Evolutionary conservation across 768 basidiomycete species (phyloP), one percentile per base, ranked within the genome.

Genomic region (Pleurotus tuoliensis): DNA sequence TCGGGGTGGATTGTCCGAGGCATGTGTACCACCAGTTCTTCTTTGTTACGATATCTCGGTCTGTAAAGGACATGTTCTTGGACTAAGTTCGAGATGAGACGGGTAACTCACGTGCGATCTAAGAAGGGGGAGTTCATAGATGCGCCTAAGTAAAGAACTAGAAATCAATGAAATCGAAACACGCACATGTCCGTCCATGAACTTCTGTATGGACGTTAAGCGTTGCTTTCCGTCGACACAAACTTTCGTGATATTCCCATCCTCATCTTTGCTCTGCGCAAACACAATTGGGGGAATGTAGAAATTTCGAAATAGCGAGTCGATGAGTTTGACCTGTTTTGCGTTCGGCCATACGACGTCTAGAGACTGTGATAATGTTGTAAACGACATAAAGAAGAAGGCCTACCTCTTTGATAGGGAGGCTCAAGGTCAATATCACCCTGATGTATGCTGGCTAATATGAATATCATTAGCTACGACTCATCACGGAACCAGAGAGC

Each of bases 221-320:
- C 91, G 78, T 74, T 93, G 91, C 63, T 93, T 93, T 4, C 91
- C 91, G 62, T 93, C 91, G 2, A 91, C 88, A 56, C 89, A 91
- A 4, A 83, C 73, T 56, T 85, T 76, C 3, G 73, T 69, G 61
- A 82, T 81, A 3, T 76, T 72, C 2, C 81, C 84, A 24, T 88
- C 84, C 1, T 81, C 77, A 47, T 78, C 73, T 37, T 70, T 72
- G 41, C 73, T 66, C 15, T 83, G 74, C 47, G 87, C 87, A 59
- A 93, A 92, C 8, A 93, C 86, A 20, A 93, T 76, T 0, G 90
- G 87, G 0, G 91, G 91, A 7, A 93, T 80, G 55, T 86, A 91
- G 61, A 82, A 90, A 64, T 91, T 89, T 37, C 83, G 83, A 62
- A 88, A 84, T 4, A 92, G 74, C 0, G 88, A 91, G 61, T 92